Evolutionary conservation across 2,329 filamentous ascomycete genomes (phyloP), one percentile per base, ranked within the genome.

Genomic region (Sclerotinia subarctica): DNA sequence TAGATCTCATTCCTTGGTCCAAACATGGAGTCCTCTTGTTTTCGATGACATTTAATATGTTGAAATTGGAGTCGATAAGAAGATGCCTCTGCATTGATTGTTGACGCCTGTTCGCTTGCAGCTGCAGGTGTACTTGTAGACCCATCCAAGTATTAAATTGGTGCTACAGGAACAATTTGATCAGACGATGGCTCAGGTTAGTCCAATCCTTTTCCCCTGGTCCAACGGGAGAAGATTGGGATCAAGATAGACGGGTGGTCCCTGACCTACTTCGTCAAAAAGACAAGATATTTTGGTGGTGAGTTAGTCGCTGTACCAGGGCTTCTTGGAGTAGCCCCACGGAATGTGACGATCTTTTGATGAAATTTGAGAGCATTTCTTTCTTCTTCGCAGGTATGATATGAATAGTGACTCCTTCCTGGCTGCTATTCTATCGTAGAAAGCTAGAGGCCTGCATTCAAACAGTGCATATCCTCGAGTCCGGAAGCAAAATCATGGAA

Each of bases 181-280:
- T 52, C 49, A 13, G 13, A 13, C 13, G 38, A 42, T 42, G 13
- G 38, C 38, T 13, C 13, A 17, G 38, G 38, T 15, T 42, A 13
- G 38, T 42, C 38, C 51, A 17, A 65, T 57, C 24, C 52, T 54
- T 11, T 65, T 65, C 15, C 52, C 63, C 13, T 57, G 26, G 13
- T 57, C 7, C 17, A 65, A 54, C 6, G 51, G 8, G 26, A 65
- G 42, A 24, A 65, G 63, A 47, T 57, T 65, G 4, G 52, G 63
- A 46, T 65, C 51, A 11, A 65, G 35, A 35, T 57, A 65, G 24
- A 65, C 42, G 2, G 19, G 21, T 13, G 63, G 49, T n/a, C 19
- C 49, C 2, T 44, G 15, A 1, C 8, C 52, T 10, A 21, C 19
- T 47, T 42, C 19, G 10, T 54, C 29, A 19, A 57, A 65, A 2